A percentile compares a stretch with the other conserved stretches of the same genome.
Conservation (phyloP, 2,329 filamentous ascomycete species). For the Pseudogymnoascus sp. region DNA sequence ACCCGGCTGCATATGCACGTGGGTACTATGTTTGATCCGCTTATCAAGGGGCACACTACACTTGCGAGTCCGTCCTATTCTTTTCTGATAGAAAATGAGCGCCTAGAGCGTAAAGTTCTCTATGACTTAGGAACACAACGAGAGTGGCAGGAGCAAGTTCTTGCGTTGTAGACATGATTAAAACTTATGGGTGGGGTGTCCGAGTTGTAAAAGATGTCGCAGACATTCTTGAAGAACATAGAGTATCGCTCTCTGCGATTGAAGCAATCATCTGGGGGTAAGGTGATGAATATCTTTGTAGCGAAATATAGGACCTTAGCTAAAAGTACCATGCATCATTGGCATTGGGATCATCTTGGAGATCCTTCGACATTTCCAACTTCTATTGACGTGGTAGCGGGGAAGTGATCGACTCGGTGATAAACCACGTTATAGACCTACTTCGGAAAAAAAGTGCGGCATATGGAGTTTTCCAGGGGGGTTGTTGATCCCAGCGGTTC, state of each 20-base stretch:
- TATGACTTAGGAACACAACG: constrained; percentile 24
- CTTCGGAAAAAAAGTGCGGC: too few species aligned
- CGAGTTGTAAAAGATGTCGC: constrained; percentile 19
- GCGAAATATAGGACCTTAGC: background rate
- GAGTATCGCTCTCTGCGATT: constrained; percentile 16
- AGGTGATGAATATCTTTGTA: background rate
- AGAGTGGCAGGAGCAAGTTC: constrained; percentile 23
- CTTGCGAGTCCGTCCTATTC: constrained; percentile 14
- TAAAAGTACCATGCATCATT: constrained; percentile 19
- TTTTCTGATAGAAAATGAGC: constrained; percentile 23
- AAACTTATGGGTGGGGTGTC: constrained; percentile 8
- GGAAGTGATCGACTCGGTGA: too few species aligned
- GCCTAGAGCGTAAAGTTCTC: constrained; percentile 19
- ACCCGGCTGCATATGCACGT: background rate
- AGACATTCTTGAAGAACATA: constrained; percentile 18
- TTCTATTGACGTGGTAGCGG: constrained; percentile 35
- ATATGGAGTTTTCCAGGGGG: too few species aligned
- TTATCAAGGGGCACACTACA: background rate
- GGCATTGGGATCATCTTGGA: constrained; percentile 36
- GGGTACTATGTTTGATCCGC: background rate
- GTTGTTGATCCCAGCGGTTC: too few species aligned
- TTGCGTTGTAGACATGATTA: constrained; percentile 11
- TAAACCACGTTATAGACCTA: too few species aligned
- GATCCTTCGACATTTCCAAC: constrained; percentile 36
- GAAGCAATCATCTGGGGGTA: constrained; percentile 2